These are phyloP conservation scores for Populus pruinosa DNA, from an alignment of 345 rosid genomes.

Conservation along the genomic window DNA sequence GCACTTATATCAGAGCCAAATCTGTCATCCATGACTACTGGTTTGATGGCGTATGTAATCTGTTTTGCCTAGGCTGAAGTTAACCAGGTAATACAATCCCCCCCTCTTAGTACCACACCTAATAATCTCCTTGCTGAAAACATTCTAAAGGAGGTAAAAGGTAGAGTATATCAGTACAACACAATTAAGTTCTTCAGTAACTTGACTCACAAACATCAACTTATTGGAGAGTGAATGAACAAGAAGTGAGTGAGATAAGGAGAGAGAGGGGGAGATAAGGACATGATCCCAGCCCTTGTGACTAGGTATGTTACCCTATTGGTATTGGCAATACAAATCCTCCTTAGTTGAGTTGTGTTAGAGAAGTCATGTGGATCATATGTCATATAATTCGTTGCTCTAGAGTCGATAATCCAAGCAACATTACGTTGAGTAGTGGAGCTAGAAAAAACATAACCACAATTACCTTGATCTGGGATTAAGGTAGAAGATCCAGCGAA, in stretches of 20 bases:
- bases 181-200: neutral
- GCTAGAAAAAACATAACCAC: neutral
- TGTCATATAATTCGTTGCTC: too few species aligned
- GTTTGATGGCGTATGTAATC: neutral
- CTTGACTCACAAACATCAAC: neutral
- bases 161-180: neutral
- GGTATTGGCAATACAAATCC: too few species aligned
- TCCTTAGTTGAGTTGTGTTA: too few species aligned
- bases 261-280: too few species aligned
- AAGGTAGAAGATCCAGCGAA: accelerated
- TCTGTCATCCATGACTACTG: neutral
- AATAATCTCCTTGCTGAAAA: neutral
- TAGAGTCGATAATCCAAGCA: neutral
- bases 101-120: neutral
- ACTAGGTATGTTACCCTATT: too few species aligned
- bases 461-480: neutral
- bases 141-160: neutral
- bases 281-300: too few species aligned
- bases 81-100: too few species aligned
- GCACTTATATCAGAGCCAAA: neutral
- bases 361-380: too few species aligned
- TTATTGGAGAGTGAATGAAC: too few species aligned
- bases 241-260: too few species aligned
- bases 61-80: neutral
- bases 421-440: neutral